Evolutionary conservation across 2,329 filamentous ascomycete species (phyloP), one percentile per base, ranked within the genome.

Genomic region (Diaporthe sp.): DNA sequence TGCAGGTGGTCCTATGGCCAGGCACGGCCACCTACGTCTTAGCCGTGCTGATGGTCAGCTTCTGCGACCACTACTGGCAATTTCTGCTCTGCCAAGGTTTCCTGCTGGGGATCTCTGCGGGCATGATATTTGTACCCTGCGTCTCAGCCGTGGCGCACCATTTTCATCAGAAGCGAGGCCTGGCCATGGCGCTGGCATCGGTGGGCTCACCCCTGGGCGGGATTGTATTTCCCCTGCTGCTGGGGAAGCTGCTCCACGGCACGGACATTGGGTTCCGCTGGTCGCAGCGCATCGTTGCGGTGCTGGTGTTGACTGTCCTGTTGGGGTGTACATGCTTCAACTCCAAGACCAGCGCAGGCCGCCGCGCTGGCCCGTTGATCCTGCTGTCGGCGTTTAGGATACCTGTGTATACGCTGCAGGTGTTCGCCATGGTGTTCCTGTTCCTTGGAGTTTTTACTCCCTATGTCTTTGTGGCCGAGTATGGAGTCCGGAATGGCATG

Each of bases 201-300:
- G 78, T 82, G 0, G 86, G 84, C 1, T 84, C 83, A 0, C 84
- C 83, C 0, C 55, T 86, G 7, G 87, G 87, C 1, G 87, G 86
- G 30, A 81, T 89, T 54, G 80, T 88, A 22, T 86, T 87, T 70
- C 86, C 87, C 22, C 78, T 82, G 13, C 74, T 79, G 5, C 15
- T 83, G 76, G 83, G 81, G 72, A 82, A 83, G 67, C 77, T 88
- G 52, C 80, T 87, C 30, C 82, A 77, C 8, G 72, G 77, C 17
- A 74, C 81, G 1, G 61, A 52, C 1, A 17, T 79, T 13, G 76
- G 78, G 4, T 80, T 81, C 61, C 75, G 74, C 64, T 81, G 80
- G 79, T 73, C 79, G 15, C 84, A 87, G 1, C 83, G 87, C 19
- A 81, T 86, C 0, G 42, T 47, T 7, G 42, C 42, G 19, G 7